Evolutionary conservation across 1,284 basidiomycete genomes (phyloP), one percentile per base, ranked within the genome.

Genomic region (Pseudozyma pruni): DNA sequence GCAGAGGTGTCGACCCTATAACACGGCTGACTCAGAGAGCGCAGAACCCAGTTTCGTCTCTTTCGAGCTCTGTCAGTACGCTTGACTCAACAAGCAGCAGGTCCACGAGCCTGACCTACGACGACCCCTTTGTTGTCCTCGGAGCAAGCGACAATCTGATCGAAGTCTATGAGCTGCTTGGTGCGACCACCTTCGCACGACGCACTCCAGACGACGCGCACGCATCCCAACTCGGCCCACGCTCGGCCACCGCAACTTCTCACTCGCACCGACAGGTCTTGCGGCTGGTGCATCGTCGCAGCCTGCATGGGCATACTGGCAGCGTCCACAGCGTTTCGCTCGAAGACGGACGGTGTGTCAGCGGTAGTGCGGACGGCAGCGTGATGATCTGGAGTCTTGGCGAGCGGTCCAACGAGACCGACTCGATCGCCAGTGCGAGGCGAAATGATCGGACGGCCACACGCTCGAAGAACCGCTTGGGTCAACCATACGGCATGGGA

Each of bases 321-420:
- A 53, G 77, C 32, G 78, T 83, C 0, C 57, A 56, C n/a, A 62
- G 67, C 37, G 76, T 83, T 4, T 72, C 79, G 10, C 45, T 83
- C n/a, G 49, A 75, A 22, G 57, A 74, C 29, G 72, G 74, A 1
- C 50, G 74, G 34, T 78, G 79, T 43, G 76, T 83, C 23, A 77
- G 72, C 27, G 80, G 78, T 0, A 72, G 78, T 9, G 68, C 69
- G 4, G 82, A 83, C 38, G 82, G 82, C 16, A 63, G 47, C 14
- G 72, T 82, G 41, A 81, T 80, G 62, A 76, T 83, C 0, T 83
- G 82, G 82, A 59, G 68, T 20, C 41, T 81, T 27, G 55, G 59
- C 16, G 59, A 67, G 17, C 43, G 59, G 13, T 38, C 53, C 1
- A 56, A 59, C 16, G 57, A 61, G 4, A 62, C 59, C 31, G 71